Evolutionary conservation across 2,329 filamentous ascomycete genomes (phyloP).

Genomic region (Cordyceps militaris): DNA sequence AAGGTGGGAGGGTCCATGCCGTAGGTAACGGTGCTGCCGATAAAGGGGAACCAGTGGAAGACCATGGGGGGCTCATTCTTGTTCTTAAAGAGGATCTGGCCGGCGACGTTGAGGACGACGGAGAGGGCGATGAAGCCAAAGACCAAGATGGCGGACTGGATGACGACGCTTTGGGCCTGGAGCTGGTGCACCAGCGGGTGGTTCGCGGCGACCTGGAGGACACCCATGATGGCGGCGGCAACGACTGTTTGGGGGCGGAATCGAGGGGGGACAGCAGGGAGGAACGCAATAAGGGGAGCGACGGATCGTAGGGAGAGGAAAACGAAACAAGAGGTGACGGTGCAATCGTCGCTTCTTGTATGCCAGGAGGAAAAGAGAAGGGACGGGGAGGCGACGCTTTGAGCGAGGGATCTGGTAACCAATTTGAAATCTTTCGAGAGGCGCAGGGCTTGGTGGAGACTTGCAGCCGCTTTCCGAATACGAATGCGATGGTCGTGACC

Average conservation of each 20-base stretch:
- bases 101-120: conserved; percentile 70
- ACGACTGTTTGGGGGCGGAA: no score
- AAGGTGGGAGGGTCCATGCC: conserved; percentile 91
- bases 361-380: neutral
- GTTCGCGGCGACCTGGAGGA: conserved; percentile 45
- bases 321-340: neutral
- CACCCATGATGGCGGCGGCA: conserved; percentile 39
- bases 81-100: conserved; percentile 74
- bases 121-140: conserved; percentile 41
- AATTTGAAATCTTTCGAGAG: conserved; percentile 6
- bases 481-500: no score
- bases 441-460: neutral
- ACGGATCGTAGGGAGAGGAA: neutral
- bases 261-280: neutral
- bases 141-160: conserved; percentile 41
- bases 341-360: neutral
- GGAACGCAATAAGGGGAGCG: neutral
- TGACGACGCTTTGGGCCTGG: conserved; percentile 38
- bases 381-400: neutral
- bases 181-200: conserved; percentile 44
- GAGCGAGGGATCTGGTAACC: no score
- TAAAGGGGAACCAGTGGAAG: conserved; percentile 73
- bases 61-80: conserved; percentile 74
- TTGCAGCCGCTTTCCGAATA: no score
- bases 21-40: conserved; percentile 89